Conservation (phyloP, 176 grass and related monocot genomes). For the Bonia amplexicaulis region DNA sequence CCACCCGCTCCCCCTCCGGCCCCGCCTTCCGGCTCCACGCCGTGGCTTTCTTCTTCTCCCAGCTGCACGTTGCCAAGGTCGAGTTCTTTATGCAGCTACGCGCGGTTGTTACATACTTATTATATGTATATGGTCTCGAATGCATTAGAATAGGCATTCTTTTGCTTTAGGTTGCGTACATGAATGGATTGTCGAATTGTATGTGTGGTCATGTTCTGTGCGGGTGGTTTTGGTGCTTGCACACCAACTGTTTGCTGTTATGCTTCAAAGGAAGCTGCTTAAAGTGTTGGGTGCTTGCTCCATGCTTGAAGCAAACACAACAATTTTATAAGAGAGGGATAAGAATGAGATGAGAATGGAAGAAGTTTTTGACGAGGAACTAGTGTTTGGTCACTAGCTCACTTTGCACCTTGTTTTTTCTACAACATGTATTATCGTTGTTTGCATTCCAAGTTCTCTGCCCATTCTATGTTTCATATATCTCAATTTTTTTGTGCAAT, state of each 20-base stretch:
- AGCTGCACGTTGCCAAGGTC: not conserved
- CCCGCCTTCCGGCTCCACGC: no score
- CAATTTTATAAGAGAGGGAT: not conserved
- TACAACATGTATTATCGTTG: not conserved
- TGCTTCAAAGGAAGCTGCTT: not conserved
- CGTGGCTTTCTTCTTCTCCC: not conserved
- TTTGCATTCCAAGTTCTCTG: not conserved
- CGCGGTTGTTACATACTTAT: not conserved
- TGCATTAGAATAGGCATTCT: not conserved
- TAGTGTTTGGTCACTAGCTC: not conserved
- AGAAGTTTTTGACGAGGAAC: not conserved
- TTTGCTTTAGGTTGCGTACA: not conserved
- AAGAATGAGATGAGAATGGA: not conserved
- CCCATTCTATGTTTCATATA: not conserved
- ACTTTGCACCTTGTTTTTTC: not conserved
- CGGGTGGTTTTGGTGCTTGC: not conserved
- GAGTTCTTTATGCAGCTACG: not conserved
- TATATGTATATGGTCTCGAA: not conserved
- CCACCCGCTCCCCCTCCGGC: not conserved
- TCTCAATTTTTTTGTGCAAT: not conserved
- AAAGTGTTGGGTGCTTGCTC: not conserved
- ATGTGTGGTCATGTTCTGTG: not conserved
- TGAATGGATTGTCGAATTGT: no score
- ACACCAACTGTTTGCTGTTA: not conserved
- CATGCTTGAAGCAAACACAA: not conserved